Evolutionary conservation across 129 eudicot genomes (phyloP).

Genomic region (Pittosporum tobira): DNA sequence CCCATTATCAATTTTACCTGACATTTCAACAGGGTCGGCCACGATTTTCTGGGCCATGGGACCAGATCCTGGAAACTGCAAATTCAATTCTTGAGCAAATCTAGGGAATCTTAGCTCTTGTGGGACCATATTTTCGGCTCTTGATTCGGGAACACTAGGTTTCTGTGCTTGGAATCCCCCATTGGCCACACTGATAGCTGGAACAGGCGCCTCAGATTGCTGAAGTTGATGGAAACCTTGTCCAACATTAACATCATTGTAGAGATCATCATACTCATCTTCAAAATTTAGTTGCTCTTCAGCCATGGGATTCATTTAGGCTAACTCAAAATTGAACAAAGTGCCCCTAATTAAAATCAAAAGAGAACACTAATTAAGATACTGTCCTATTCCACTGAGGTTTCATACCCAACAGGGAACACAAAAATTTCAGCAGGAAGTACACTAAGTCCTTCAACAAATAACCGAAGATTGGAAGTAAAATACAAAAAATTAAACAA

Average conservation of each 20-base stretch:
- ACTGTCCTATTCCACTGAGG: neutral
- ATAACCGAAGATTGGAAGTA: too few relatives aligned
- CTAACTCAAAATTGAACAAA: slow-evolving; percentile 15
- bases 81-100: slow-evolving; percentile 28
- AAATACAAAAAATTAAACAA: too few relatives aligned
- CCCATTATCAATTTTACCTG: slow-evolving; percentile 24
- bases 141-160: slow-evolving; percentile 29
- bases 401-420: neutral
- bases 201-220: slow-evolving; percentile 35
- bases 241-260: slow-evolving; percentile 76
- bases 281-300: slow-evolving; percentile 69
- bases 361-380: slow-evolving; percentile 12
- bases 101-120: slow-evolving; percentile 27
- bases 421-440: neutral
- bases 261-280: slow-evolving; percentile 83
- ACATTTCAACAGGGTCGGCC: slow-evolving; percentile 19
- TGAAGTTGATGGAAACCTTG: slow-evolving; percentile 63
- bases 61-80: slow-evolving; percentile 49
- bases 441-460: too few relatives aligned
- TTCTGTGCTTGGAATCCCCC: slow-evolving; percentile 51
- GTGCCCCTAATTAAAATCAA: slow-evolving; percentile 31
- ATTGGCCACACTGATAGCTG: slow-evolving; percentile 36
- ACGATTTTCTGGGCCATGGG: slow-evolving; percentile 29
- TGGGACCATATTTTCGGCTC: slow-evolving; percentile 28
- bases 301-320: slow-evolving; percentile 39